A percentile compares a stretch with the other conserved stretches of the same genome.
phyloP scores from a whole-genome alignment of 495 filamentous ascomycete species.

The Aspergillus avenaceus region DNA sequence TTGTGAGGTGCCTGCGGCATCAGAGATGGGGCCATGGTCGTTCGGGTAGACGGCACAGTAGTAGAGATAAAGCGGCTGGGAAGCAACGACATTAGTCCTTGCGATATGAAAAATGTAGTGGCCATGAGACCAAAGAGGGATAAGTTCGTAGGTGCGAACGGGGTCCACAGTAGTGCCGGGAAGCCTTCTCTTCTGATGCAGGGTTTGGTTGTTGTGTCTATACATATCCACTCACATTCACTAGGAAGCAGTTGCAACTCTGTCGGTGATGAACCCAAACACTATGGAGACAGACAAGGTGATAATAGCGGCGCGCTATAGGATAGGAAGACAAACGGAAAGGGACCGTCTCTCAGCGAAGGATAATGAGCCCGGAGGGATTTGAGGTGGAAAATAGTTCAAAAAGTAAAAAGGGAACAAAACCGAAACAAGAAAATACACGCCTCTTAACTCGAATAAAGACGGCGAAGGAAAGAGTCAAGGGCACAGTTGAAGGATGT shows the following conservation, averaged over 20 bases:
- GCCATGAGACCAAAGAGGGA: too few relatives aligned
- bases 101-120: too few relatives aligned
- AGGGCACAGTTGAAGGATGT: slow-evolving; percentile 18
- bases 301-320: not conserved
- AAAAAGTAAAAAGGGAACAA: not conserved
- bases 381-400: too few relatives aligned
- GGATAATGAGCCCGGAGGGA: not conserved
- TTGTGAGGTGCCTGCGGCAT: slow-evolving; percentile 57
- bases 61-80: slow-evolving; percentile 2
- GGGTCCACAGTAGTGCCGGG: too few relatives aligned
- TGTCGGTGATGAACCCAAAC: slow-evolving; percentile 6
- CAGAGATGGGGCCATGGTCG: slow-evolving; percentile 29
- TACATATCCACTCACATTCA: not conserved
- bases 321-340: not conserved
- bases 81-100: slow-evolving; percentile 2
- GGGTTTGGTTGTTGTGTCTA: too few relatives aligned
- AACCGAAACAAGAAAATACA: slow-evolving; percentile 1
- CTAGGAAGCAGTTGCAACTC: slow-evolving; percentile 10
- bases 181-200: too few relatives aligned
- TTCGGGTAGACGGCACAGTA: slow-evolving; percentile 12
- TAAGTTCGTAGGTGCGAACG: too few relatives aligned
- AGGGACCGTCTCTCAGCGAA: not conserved
- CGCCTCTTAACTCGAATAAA: not conserved
- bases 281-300: not conserved
- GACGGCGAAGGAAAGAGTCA: not conserved